Percentiles rank a stretch among this genome's conserved stretches.
Conservation (phyloP, 1,284 basidiomycete genomes). For the Pseudozyma pruni region DNA sequence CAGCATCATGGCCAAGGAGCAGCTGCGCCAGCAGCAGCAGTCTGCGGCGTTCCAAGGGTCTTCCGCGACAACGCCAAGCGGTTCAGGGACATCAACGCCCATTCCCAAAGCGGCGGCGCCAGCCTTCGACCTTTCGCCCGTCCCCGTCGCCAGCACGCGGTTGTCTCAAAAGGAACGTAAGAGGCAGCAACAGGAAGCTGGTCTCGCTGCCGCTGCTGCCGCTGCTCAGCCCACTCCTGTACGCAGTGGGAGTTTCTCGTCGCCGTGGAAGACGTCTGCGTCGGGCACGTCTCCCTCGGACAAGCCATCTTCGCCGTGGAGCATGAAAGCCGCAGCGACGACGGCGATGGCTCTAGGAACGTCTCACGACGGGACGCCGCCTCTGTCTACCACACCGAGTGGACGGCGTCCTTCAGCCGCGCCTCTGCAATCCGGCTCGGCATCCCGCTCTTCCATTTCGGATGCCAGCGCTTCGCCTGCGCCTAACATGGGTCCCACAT, state of each 20-base stretch:
- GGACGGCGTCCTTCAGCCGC: slow-evolving; percentile 36
- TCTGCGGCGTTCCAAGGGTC: slow-evolving; percentile 7
- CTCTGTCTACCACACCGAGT: slow-evolving; percentile 7
- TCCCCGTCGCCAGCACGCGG: slow-evolving; percentile 45
- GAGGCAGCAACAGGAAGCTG: slow-evolving; percentile 50
- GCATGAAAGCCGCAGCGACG: slow-evolving; percentile 32
- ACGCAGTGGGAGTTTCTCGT: slow-evolving; percentile 26
- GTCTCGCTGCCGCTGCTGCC: slow-evolving; percentile 25
- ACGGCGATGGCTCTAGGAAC: slow-evolving; percentile 33
- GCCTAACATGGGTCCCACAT: slow-evolving; percentile 46
- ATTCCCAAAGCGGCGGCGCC: slow-evolving; percentile 18
- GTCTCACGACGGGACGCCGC: slow-evolving; percentile 34
- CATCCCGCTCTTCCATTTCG: slow-evolving; percentile 13
- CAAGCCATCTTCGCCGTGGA: slow-evolving; percentile 31
- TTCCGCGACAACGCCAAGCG: slow-evolving; percentile 32
- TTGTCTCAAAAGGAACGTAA: slow-evolving; percentile 65
- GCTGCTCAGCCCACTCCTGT: slow-evolving; percentile 11
- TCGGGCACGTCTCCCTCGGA: slow-evolving; percentile 23
- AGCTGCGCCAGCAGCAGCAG: slow-evolving; percentile 42
- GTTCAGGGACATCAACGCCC: slow-evolving; percentile 40
- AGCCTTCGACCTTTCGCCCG: slow-evolving; percentile 30
- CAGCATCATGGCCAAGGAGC: slow-evolving; percentile 78
- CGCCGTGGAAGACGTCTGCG: slow-evolving; percentile 36
- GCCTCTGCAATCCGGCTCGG: slow-evolving; percentile 21
- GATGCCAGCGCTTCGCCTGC: slow-evolving; percentile 18